A percentile compares a stretch with the other conserved stretches of the same genome.
These are phyloP conservation scores for Coemansia javaensis DNA, from an alignment of 192 early-diverging fungal species.

Conservation along the genomic window DNA sequence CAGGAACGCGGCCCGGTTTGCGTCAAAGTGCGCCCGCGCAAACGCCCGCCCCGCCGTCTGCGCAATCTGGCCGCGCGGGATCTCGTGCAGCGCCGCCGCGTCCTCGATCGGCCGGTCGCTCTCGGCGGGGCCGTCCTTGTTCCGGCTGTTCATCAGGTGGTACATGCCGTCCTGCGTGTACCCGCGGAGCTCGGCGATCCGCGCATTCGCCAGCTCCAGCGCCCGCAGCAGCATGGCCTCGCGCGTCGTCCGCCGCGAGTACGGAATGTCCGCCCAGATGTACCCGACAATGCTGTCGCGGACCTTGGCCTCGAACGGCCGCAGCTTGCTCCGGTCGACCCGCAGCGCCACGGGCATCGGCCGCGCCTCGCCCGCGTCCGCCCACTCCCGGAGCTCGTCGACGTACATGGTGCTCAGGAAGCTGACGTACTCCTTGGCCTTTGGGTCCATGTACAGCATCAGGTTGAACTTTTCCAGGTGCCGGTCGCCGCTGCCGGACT, in stretches of 20 bases:
- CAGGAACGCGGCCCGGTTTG: conserved; percentile 12
- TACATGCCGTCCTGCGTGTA: conserved; percentile 11
- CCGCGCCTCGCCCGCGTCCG: conserved; percentile 7
- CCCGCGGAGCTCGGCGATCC: conserved; percentile 28
- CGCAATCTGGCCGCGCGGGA: conserved; percentile 13
- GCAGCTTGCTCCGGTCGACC: conserved; percentile 17
- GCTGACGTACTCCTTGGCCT: conserved; percentile 15
- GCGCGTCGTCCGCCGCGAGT: conserved; percentile 16
- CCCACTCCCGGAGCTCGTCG: conserved; percentile 24
- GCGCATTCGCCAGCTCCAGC: conserved; percentile 32
- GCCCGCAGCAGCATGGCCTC: conserved; percentile 37
- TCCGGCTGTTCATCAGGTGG: conserved; percentile 14
- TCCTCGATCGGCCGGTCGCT: conserved; percentile 4
- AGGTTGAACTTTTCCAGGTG: conserved; percentile 17
- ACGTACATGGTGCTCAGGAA: conserved; percentile 22
- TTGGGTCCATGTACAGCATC: conserved; percentile 29
- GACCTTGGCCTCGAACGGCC: conserved; percentile 22
- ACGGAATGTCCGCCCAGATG: conserved; percentile 40
- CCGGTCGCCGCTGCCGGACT: conserved; percentile 11
- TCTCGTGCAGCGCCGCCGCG: conserved; percentile 2
- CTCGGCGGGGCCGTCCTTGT: conserved; percentile 14
- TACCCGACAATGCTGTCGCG: conserved; percentile 17
- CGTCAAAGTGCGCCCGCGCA: conserved; percentile 31
- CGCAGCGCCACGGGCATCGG: conserved; percentile 42
- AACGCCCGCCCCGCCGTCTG: conserved; percentile 30